Conservation (phyloP, 2,329 filamentous ascomycete genomes). For the Talaromyces sp. region DNA sequence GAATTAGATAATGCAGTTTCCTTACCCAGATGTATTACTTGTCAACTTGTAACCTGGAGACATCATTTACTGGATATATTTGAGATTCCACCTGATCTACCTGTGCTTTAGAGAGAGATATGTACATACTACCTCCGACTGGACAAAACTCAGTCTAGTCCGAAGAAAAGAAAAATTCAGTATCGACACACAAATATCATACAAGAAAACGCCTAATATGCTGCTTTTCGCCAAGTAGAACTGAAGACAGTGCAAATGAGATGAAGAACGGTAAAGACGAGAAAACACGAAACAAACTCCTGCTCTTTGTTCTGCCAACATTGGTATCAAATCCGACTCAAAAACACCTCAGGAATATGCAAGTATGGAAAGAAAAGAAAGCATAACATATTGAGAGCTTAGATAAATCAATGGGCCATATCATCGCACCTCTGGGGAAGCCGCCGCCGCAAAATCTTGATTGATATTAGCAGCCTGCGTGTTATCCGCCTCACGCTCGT, state of each 20-base stretch:
- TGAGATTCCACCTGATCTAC: no score
- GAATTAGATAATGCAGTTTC: no score
- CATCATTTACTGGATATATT: no score
- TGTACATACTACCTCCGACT: not conserved
- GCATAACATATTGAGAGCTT: not conserved
- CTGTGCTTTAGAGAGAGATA: no score
- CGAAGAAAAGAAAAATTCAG: not conserved
- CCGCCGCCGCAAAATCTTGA: constrained; percentile 30
- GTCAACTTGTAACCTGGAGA: no score
- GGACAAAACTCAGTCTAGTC: not conserved
- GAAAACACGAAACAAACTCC: not conserved
- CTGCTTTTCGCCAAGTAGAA: constrained; percentile 2
- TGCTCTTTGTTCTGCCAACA: not conserved
- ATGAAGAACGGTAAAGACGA: not conserved
- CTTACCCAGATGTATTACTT: no score
- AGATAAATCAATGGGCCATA: not conserved
- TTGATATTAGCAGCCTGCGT: constrained; percentile 30
- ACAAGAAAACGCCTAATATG: constrained; percentile 4
- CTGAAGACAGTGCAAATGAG: not conserved
- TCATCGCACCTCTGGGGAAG: constrained; percentile 32
- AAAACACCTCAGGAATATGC: constrained; percentile 11
- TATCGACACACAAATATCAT: not conserved
- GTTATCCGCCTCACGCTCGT: constrained; percentile 17
- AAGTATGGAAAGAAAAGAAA: not conserved
- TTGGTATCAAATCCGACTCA: constrained; percentile 8